Percentiles rank a stretch among this genome's conserved stretches.
Conservation (phyloP, 2,329 filamentous ascomycete species). For the Alternaria ethzedia region DNA sequence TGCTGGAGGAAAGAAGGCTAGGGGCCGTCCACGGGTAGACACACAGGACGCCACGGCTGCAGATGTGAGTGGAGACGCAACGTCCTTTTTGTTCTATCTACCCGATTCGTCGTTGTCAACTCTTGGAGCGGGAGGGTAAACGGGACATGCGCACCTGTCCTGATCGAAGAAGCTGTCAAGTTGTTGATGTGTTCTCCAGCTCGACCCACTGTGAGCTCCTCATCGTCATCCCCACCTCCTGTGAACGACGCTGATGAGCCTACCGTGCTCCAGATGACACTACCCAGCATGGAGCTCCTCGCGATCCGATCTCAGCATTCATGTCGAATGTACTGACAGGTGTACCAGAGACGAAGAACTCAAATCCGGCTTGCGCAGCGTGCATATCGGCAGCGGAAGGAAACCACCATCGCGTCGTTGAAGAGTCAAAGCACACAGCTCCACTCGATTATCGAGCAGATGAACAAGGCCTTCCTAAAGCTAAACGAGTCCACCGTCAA, state of each 20-base stretch:
- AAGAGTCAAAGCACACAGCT: slow-evolving; percentile 73
- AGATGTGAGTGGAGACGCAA: slow-evolving; percentile 66
- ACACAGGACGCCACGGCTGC: slow-evolving; percentile 78
- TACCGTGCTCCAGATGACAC: not conserved
- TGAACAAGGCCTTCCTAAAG: slow-evolving; percentile 73
- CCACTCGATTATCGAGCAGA: slow-evolving; percentile 72
- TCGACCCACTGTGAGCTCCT: not conserved
- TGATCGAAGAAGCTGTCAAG: not conserved
- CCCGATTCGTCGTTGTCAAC: not conserved
- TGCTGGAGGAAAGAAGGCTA: slow-evolving; percentile 57
- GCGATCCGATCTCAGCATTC: not conserved
- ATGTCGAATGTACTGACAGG: slow-evolving; percentile 13
- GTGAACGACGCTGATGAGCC: not conserved
- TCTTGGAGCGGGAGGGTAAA: not conserved
- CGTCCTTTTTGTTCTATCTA: not conserved
- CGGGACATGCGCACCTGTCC: not conserved
- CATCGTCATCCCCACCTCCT: not conserved
- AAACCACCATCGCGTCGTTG: slow-evolving; percentile 76
- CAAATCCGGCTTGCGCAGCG: slow-evolving; percentile 88
- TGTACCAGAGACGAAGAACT: slow-evolving; percentile 73
- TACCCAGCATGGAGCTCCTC: not conserved
- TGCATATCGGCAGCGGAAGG: slow-evolving; percentile 84
- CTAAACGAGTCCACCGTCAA: slow-evolving; percentile 68
- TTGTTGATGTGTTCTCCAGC: not conserved
- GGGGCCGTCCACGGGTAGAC: slow-evolving; percentile 77